A percentile compares a stretch with the other conserved stretches of the same genome.
Evolutionary conservation across 495 filamentous ascomycete species (phyloP).

Genomic region (Hypoxylon intermedium): DNA sequence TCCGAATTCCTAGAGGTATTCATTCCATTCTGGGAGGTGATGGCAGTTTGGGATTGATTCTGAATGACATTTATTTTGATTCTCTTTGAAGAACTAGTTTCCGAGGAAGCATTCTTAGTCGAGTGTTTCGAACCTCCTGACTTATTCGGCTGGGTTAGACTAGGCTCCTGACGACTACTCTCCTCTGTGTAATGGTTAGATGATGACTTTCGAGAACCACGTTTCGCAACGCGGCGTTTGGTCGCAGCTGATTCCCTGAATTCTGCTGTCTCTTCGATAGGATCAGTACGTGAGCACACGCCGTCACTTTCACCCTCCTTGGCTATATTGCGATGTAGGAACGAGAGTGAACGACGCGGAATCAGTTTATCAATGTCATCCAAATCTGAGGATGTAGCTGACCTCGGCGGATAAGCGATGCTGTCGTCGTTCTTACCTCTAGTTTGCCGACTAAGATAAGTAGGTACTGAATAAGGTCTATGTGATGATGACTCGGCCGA

Average conservation of each 20-base stretch:
- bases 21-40: neutral
- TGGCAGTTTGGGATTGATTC: neutral
- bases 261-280: neutral
- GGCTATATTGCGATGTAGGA: neutral
- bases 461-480: slow-evolving; percentile 28
- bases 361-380: slow-evolving; percentile 8
- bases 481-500: slow-evolving; percentile 4
- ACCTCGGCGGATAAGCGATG: slow-evolving; percentile 7
- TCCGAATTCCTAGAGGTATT: too few species aligned
- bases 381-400: slow-evolving; percentile 19
- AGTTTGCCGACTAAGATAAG: neutral
- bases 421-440: neutral
- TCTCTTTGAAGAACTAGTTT: slow-evolving; percentile 9
- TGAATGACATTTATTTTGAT: slow-evolving; percentile 21
- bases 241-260: neutral
- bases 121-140: slow-evolving; percentile 11
- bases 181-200: neutral
- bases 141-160: neutral
- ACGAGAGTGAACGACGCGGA: neutral
- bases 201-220: slow-evolving; percentile 12
- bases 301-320: neutral
- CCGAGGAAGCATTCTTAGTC: neutral
- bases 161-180: neutral
- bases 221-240: slow-evolving; percentile 21
- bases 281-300: neutral